Base-by-base conservation (phyloP, 306 rosid species). In the Arachis hypogaea region DNA sequence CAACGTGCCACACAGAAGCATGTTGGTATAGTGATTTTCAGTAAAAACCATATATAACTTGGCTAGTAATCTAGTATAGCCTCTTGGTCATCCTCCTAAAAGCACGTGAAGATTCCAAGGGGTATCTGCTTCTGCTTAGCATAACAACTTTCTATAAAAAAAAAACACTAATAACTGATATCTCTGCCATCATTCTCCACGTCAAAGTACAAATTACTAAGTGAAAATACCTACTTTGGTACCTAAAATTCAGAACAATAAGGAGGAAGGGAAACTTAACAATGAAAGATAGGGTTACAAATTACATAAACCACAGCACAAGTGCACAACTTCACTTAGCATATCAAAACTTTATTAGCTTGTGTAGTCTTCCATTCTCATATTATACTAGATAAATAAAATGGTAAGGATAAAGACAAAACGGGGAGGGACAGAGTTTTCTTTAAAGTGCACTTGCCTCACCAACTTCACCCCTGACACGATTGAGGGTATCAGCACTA, bases 401-500 rank as follows among this genome's bases (percentile, higher is more conserved):
- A 66, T 9, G 42, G 57, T 3, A 38, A 63, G 45, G 49, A 46
- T 41, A 75, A 51, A 67, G 42, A 77, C 29, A 36, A 65, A 76
- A 67, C 60, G 51, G 9, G 42, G 59, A 40, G 57, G 69, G 12
- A 9, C 46, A 69, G 52, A 50, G 11, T 8, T 14, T 64, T 57
- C 40, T 11, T 33, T 10, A 22, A 52, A 78, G n/a, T 71, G 73
- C 29, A 90, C 93, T 91, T 88, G 87, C 99, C 99, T 95, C 99
- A 12, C 90, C 83, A 76, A 95, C 99, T 87, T 95, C 99, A 8
- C 97, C 87, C 82, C 96, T 87, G 68, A 92, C 93, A 51, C 98
- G 96, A 72, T 63, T 95, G 75, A 92, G 98, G 40, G 99, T 85
- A 86, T 95, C 99, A 2, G 84, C 93, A 68, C 84, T 87, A 7